phyloP scores from a whole-genome alignment of 345 rosid species.

The Streptanthus diversifolius region DNA sequence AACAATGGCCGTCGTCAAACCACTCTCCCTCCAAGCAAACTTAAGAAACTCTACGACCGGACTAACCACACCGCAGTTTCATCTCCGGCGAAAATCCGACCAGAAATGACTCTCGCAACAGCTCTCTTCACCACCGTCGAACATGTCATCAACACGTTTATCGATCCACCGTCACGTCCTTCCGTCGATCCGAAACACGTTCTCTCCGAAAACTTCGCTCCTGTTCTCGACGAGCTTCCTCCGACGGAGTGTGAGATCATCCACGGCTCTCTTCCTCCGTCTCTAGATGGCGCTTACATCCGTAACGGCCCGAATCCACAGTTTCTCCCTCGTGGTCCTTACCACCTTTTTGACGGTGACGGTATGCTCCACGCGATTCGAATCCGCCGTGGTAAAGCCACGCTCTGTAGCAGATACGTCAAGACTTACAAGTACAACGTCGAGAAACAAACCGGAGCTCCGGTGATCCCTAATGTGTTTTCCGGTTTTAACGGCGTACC shows the following conservation, averaged over 20 bases:
- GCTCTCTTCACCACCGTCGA: constrained; percentile 30
- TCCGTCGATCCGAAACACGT: constrained; percentile 40
- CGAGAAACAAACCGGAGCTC: constrained; percentile 31
- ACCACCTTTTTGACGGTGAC: constrained; percentile 39
- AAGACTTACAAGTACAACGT: constrained; percentile 34
- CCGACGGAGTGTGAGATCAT: constrained; percentile 34
- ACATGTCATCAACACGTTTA: constrained; percentile 36
- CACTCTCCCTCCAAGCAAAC: not conserved
- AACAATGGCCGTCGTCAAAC: constrained; percentile 7
- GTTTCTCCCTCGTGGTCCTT: constrained; percentile 42
- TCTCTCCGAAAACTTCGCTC: constrained; percentile 39
- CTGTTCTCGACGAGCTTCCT: constrained; percentile 37
- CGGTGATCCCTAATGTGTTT: constrained; percentile 33
- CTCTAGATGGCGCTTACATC: constrained; percentile 33
- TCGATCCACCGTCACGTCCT: constrained; percentile 41
- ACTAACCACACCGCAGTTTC: not conserved
- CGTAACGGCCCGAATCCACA: constrained; percentile 42
- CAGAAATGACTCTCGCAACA: constrained; percentile 1
- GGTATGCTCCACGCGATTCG: constrained; percentile 41
- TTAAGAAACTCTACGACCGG: not conserved
- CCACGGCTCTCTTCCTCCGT: constrained; percentile 29
- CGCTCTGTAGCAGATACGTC: constrained; percentile 38
- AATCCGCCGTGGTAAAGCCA: constrained; percentile 30
- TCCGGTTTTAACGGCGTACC: constrained; percentile 37
- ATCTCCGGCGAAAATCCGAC: constrained; percentile 15